Base-by-base conservation (phyloP, 495 filamentous ascomycete species). In the Achaetomiella virescens region DNA sequence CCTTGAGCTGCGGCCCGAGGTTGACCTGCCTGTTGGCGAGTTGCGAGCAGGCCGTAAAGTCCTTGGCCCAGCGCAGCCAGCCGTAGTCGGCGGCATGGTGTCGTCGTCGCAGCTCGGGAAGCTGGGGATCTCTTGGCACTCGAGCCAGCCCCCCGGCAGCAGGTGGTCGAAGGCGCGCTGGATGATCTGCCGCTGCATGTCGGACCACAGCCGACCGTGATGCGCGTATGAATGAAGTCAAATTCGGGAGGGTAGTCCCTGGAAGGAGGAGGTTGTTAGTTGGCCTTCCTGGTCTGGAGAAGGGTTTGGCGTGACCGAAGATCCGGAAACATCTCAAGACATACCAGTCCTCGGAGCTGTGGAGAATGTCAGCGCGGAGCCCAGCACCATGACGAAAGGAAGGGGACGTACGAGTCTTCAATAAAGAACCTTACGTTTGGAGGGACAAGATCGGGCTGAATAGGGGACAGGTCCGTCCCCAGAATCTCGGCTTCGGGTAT, bases 61-160 rank as follows among this genome's bases (percentile, higher is more conserved):
- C 61, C 12, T 73, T 65, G 27, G 74, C 67, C 80, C 83, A 87
- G 49, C 78, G 74, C 24, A 75, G 69, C 24, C 81, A 70, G 4
- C 70, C 71, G 41, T 54, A 69, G 54, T 69, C 63, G 5, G 50
- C 1, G 66, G 56, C 71, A 88, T 77, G 4, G 81, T 82, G 10
- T 69, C 78, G 54, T 88, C 84, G 58, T 88, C 84, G 59, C 81
- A 84, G 50, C 67, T 65, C 5, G 77, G 76, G n/a, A 72, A 72
- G n/a, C 71, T 71, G 50, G 81, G 75, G 24, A 82, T 58, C 56
- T 89, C 85, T 56, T 86, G 81, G 54, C 77, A 77, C 66, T 88
- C 84, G 41, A 87, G 67, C 65, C 78, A 87, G 31, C 83, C 84
- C n/a, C 84, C 84, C 0, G 84, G 83, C 58, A 79, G 77, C 20